These are phyloP conservation scores for Achaetomium macrosporum DNA, from an alignment of 2,329 filamentous ascomycete species.

Conservation along the genomic window DNA sequence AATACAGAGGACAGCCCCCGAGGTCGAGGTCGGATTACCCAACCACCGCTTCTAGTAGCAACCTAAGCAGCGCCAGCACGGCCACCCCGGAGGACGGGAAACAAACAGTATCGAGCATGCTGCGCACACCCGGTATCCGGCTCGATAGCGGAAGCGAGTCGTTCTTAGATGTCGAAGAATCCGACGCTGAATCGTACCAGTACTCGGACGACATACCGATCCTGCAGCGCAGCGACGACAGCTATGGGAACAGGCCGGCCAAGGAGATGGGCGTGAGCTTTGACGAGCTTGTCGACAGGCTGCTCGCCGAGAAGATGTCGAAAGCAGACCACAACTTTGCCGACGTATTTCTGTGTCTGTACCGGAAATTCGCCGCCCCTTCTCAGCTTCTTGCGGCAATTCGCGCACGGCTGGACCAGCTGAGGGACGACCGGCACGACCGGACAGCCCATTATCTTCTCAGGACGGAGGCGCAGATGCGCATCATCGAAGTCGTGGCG, in stretches of 20 bases:
- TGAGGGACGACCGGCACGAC: slow-evolving; percentile 62
- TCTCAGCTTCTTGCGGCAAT: slow-evolving; percentile 72
- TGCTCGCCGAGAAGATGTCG: slow-evolving; percentile 74
- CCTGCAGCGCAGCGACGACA: slow-evolving; percentile 61
- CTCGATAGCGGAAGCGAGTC: slow-evolving; percentile 46
- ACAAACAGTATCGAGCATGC: slow-evolving; percentile 44
- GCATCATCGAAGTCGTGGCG: slow-evolving; percentile 76
- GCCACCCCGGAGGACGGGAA: slow-evolving; percentile 42
- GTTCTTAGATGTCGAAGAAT: slow-evolving; percentile 65
- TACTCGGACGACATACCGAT: slow-evolving; percentile 64
- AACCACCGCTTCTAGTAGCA: slow-evolving; percentile 27
- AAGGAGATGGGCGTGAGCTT: slow-evolving; percentile 51
- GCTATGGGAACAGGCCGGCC: slow-evolving; percentile 46
- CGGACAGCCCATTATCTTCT: slow-evolving; percentile 64
- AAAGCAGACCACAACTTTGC: slow-evolving; percentile 85
- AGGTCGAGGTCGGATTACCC: slow-evolving; percentile 45
- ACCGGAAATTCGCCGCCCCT: slow-evolving; percentile 87
- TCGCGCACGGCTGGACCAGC: slow-evolving; percentile 65
- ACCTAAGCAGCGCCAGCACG: slow-evolving; percentile 27
- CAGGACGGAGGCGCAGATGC: slow-evolving; percentile 73
- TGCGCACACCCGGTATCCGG: slow-evolving; percentile 48
- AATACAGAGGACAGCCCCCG: slow-evolving; percentile 37
- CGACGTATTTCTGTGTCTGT: slow-evolving; percentile 84
- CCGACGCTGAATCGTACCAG: slow-evolving; percentile 58
- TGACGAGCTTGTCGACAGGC: slow-evolving; percentile 77